Percentiles rank a stretch among this genome's conserved stretches.
These are phyloP conservation scores for Globisporangium cylindrosporum DNA, from an alignment of 352 stramenopile genomes.

Conservation along the genomic window DNA sequence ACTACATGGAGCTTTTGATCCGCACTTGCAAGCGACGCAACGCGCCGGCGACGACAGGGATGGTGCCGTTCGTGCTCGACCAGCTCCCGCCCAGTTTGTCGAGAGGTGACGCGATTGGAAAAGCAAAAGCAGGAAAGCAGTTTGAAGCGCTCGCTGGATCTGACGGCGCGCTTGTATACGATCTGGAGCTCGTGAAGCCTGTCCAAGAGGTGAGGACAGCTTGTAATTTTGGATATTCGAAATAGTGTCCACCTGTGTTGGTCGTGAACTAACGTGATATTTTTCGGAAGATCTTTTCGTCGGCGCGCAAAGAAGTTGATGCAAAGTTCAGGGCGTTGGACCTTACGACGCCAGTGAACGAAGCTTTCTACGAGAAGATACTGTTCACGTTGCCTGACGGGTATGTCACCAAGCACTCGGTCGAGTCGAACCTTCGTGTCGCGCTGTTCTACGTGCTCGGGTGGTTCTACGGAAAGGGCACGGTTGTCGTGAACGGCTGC, in stretches of 20 bases:
- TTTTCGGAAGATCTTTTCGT: constrained; percentile 12
- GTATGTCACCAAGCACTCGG: constrained; percentile 72
- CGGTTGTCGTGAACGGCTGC: constrained; percentile 89
- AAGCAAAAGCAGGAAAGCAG: constrained; percentile 81
- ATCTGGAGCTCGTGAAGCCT: constrained; percentile 85
- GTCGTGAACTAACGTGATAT: not conserved
- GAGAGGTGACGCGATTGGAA: constrained; percentile 69
- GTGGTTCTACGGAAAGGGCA: constrained; percentile 89
- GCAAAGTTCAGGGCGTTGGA: constrained; percentile 1
- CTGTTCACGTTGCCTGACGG: constrained; percentile 55
- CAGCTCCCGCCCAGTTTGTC: constrained; percentile 71
- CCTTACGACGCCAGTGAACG: constrained; percentile 15
- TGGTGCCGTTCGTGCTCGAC: constrained; percentile 94
- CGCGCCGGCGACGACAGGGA: constrained; percentile 94
- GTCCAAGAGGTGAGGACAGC: constrained; percentile 33
- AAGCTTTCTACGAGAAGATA: constrained; percentile 37
- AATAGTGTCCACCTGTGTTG: not conserved
- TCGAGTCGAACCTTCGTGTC: constrained; percentile 87
- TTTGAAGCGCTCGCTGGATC: constrained; percentile 87
- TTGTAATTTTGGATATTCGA: not conserved
- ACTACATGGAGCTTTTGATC: constrained; percentile 94
- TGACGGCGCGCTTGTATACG: constrained; percentile 93
- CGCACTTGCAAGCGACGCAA: constrained; percentile 91
- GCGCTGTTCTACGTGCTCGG: constrained; percentile 89
- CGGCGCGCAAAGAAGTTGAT: constrained; percentile 1